Conservation (phyloP, 768 basidiomycete genomes). For the Fomitopsis serialis region DNA sequence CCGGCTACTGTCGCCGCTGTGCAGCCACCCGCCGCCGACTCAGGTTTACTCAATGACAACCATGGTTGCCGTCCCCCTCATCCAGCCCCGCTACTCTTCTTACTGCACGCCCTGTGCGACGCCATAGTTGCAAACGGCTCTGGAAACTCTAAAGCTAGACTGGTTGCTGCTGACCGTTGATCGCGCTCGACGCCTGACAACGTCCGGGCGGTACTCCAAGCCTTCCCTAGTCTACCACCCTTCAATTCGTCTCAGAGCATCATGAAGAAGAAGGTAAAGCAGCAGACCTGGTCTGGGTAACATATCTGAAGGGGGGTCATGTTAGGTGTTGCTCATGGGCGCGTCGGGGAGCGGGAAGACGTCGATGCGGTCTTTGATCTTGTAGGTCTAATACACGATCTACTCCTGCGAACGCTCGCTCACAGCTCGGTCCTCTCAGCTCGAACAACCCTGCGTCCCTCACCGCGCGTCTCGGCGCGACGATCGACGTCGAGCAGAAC, state of each 20-base stretch:
- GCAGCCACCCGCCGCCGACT: neutral
- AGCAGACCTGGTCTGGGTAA: too few relatives aligned
- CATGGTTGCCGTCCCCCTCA: neutral
- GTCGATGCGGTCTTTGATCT: conserved; percentile 98
- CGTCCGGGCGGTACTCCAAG: too few relatives aligned
- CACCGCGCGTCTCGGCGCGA: conserved; percentile 88
- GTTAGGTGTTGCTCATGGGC: conserved; percentile 94
- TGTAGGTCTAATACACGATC: conserved; percentile 51
- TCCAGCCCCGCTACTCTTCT: neutral
- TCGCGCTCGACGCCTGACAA: too few relatives aligned
- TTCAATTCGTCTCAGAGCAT: neutral
- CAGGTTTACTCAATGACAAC: neutral
- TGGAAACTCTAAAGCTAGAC: too few relatives aligned
- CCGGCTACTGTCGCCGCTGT: neutral
- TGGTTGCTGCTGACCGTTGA: too few relatives aligned
- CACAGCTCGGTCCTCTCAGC: conserved; percentile 33
- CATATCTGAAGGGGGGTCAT: neutral
- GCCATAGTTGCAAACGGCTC: too few relatives aligned
- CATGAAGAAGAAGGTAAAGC: conserved; percentile 60
- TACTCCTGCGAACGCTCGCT: neutral
- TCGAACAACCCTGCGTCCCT: conserved; percentile 92
- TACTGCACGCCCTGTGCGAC: too few relatives aligned
- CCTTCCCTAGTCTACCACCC: neutral
- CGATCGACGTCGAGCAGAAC: conserved; percentile 97
- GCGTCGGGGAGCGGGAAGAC: conserved; percentile 93